Conservation (phyloP, 1,284 basidiomycete species). For the Singerocomus inundabilis region DNA sequence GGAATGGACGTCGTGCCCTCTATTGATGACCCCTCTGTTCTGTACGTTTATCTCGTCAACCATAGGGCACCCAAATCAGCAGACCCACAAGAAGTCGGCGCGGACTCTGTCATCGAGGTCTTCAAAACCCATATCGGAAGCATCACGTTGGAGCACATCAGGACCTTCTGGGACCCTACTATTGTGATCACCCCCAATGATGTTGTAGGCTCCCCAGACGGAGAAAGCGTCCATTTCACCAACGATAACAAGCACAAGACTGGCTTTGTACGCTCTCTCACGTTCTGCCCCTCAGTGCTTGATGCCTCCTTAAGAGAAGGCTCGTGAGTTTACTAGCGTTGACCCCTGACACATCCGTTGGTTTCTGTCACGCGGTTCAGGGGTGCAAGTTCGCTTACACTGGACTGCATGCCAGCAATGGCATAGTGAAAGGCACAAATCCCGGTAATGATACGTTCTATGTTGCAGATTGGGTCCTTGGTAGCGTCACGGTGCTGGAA, state of each 20-base stretch:
- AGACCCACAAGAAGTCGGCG: slow-evolving; percentile 49
- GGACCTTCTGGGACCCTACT: slow-evolving; percentile 54
- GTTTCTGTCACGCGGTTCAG: slow-evolving; percentile 54
- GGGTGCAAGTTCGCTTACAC: slow-evolving; percentile 58
- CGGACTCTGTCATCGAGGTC: slow-evolving; percentile 71
- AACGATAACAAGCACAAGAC: slow-evolving; percentile 61
- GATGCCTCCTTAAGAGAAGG: slow-evolving; percentile 26
- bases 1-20: slow-evolving; percentile 73
- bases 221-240: slow-evolving; percentile 63
- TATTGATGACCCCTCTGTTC: slow-evolving; percentile 42
- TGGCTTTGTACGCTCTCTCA: slow-evolving; percentile 41
- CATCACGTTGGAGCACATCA: slow-evolving; percentile 48
- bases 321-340: slow-evolving; percentile 37
- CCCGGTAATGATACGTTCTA: slow-evolving; percentile 53
- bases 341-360: slow-evolving; percentile 44
- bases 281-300: neutral
- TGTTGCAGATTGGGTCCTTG: slow-evolving; percentile 44
- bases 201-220: slow-evolving; percentile 59
- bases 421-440: slow-evolving; percentile 46
- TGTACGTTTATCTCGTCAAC: slow-evolving; percentile 69
- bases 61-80: slow-evolving; percentile 50
- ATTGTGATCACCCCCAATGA: slow-evolving; percentile 70
- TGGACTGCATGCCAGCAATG: slow-evolving; percentile 50
- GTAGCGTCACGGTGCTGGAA: slow-evolving; percentile 51
- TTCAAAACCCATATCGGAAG: slow-evolving; percentile 56